Evolutionary conservation across 345 rosid genomes (phyloP), one percentile per base, ranked within the genome.

Genomic region (Dipteronia dyeriana): DNA sequence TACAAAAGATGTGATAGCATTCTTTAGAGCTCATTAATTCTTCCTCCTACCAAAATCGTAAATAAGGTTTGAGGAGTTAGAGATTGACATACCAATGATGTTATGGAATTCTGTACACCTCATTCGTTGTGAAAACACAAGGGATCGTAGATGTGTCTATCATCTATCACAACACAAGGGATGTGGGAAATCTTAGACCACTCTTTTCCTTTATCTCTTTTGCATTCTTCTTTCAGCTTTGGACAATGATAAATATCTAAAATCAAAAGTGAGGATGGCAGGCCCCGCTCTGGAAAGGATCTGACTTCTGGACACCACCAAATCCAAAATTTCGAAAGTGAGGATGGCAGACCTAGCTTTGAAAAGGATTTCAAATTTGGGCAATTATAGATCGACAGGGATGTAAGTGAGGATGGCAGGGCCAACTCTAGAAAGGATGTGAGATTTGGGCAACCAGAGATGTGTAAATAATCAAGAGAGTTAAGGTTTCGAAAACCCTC

Each of bases 181-280:
- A 81, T 77, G 34, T 74, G 53, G 45, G 75, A 61, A 62, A 81
- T 68, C 31, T 64, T 78, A 31, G 74, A 43, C 84, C 79, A 81
- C 12, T 81, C 76, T 43, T 66, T 47, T 11, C 73, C 76, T 12
- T 43, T 43, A 70, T 70, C 31, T 47, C 63, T 77, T 76, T 45
- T 60, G 76, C 75, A 77, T 17, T 80, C 22, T 63, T 62, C 17
- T 56, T 51, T 67, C 7, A 81, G 69, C 60, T 53, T 14, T 2
- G 84, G 71, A 66, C 78, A 81, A 9, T 11, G n/a, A 43, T 0
- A 38, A 38, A 38, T 38, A 38, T 3, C 4, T 38, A 38, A 38
- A 3, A 1, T 4, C 41, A 38, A 38, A 38, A 38, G 41, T 38
- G 41, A 38, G 41, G 41, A 38, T 38, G 41, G 41, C 41, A 38